Evolutionary conservation across 2,329 filamentous ascomycete genomes (phyloP), one percentile per base, ranked within the genome.

Genomic region (Diaporthe aspalathi): DNA sequence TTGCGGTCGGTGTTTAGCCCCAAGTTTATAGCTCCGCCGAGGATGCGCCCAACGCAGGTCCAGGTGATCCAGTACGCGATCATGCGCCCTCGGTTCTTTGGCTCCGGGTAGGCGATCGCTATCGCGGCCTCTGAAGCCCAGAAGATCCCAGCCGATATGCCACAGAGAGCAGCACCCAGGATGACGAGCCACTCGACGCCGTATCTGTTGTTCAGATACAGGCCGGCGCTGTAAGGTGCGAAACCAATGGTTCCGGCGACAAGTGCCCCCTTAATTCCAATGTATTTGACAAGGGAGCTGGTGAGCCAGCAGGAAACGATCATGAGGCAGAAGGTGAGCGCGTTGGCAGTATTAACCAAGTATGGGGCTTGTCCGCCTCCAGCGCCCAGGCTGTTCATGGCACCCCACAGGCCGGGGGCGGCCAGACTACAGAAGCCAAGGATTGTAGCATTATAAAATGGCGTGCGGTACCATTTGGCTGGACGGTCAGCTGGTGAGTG

Each of bases 61-160:
- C 70, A 52, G 27, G 83, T 86, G 5, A 93, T 83, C 92, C 92
- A 94, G 76, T 91, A 90, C 0, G 91, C 92, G 0, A 94, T 82
- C 32, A 89, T 88, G 17, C 86, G 85, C 0, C 90, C 91, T 67
- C 88, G 86, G 57, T 92, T 92, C 76, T 88, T 89, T 0, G 91
- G 90, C 74, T 93, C 91, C 0, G 92, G 91, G 74, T 94, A 94
- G 0, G 89, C 85, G 22, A 94, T 87, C 0, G 91, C 91, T 69
- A 94, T 92, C 0, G 92, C 91, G 0, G 90, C 90, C 79, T 94
- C 92, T 0, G 91, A 88, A 84, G 90, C 90, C 92, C 92, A 94
- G 79, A 94, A 93, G 0, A 93, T 83, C 0, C 92, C 92, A 0
- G 92, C 92, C 0, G 89, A 91, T 40, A 93, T 84, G 27, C 92